Evolutionary conservation across 106 monocot species (phyloP).

Genomic region (Dendrobium chrysotoxum): DNA sequence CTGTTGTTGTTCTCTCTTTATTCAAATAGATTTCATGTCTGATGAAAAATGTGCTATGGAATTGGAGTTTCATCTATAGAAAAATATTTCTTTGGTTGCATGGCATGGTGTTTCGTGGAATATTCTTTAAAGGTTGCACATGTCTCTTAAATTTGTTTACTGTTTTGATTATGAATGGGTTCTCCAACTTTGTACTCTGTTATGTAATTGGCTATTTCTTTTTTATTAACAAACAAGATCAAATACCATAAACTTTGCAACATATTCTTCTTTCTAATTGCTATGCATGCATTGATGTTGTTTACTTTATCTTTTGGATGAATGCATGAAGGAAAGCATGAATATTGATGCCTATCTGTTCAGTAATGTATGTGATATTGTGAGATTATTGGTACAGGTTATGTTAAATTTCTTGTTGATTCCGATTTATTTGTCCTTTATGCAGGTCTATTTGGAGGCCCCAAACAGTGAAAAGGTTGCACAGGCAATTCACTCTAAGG

Average conservation of each 20-base stretch:
- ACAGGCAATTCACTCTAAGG: slow-evolving; percentile 68
- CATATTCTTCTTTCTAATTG: not conserved
- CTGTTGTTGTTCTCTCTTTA: not conserved
- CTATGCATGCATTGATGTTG: not conserved
- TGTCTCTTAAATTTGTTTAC: not conserved
- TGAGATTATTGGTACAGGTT: not conserved
- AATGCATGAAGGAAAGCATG: not conserved
- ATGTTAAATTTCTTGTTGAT: not conserved
- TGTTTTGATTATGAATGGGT: not conserved
- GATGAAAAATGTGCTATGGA: not conserved
- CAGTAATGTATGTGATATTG: not conserved
- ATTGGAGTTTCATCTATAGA: not conserved
- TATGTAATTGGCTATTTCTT: not conserved
- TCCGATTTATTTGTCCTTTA: not conserved
- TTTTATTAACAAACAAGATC: not conserved
- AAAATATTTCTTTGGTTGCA: not conserved
- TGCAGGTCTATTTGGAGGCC: slow-evolving; percentile 82
- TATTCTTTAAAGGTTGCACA: not conserved
- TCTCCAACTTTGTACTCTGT: not conserved
- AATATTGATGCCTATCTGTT: not conserved
- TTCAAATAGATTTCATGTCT: not conserved
- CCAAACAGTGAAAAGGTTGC: slow-evolving; percentile 62
- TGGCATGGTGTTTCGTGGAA: not conserved
- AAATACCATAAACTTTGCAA: not conserved
- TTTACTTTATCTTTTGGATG: not conserved